Evolutionary conservation across 2,329 filamentous ascomycete species (phyloP).

Genomic region (Sclerotiophoma versabilis): DNA sequence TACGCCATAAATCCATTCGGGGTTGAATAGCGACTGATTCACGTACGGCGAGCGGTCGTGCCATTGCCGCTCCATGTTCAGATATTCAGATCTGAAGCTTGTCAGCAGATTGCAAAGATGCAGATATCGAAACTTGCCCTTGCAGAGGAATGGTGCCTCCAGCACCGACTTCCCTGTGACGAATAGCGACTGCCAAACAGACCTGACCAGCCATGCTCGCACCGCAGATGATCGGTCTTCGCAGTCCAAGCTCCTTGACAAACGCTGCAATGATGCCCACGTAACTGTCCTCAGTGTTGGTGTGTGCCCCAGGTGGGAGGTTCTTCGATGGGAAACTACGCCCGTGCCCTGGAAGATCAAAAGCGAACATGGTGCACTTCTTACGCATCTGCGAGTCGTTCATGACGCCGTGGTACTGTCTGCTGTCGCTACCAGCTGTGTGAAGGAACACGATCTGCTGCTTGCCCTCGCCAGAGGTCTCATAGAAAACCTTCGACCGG

Average conservation of each 20-base stretch:
- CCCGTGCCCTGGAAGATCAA: constrained; percentile 60
- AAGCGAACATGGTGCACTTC: constrained; percentile 58
- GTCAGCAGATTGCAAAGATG: constrained; percentile 20
- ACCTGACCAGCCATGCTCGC: constrained; percentile 61
- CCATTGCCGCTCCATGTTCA: constrained; percentile 54
- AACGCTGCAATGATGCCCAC: constrained; percentile 56
- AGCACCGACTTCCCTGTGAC: constrained; percentile 56
- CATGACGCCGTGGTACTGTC: constrained; percentile 62
- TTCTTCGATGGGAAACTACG: constrained; percentile 55
- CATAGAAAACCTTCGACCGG: constrained; percentile 59
- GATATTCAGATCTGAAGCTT: constrained; percentile 44
- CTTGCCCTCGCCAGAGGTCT: constrained; percentile 55
- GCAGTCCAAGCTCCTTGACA: constrained; percentile 53
- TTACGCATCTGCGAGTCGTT: constrained; percentile 57
- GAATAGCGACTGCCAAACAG: constrained; percentile 56
- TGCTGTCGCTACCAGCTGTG: constrained; percentile 56
- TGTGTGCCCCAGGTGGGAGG: constrained; percentile 55
- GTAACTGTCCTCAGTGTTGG: constrained; percentile 57
- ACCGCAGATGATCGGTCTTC: constrained; percentile 58
- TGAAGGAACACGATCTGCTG: constrained; percentile 57
- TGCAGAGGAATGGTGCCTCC: constrained; percentile 57
- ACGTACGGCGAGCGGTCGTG: constrained; percentile 56
- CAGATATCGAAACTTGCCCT: constrained; percentile 36
- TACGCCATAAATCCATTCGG: constrained; percentile 58
- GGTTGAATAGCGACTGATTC: constrained; percentile 58